Percentiles rank a stretch among this genome's conserved stretches.
Evolutionary conservation across 2,329 filamentous ascomycete genomes (phyloP).

Genomic region (Aspergillus eucalypticola): DNA sequence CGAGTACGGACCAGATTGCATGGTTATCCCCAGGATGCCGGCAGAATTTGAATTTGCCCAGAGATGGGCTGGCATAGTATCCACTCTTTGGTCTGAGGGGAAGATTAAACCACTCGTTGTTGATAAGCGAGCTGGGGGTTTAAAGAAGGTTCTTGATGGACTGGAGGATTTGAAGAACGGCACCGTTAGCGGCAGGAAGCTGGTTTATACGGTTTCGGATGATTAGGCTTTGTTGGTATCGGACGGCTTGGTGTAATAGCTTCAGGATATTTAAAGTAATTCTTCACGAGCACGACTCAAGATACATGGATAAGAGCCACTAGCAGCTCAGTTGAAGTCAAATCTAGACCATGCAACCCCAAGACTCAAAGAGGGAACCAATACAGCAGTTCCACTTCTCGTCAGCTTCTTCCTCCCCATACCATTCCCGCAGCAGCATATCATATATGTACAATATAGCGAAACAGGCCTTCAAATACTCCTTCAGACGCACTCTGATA

Average conservation of each 20-base stretch:
- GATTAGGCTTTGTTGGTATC: no score
- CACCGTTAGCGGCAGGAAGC: background rate
- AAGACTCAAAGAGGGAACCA: background rate
- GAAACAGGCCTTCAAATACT: background rate
- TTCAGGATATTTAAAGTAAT: no score
- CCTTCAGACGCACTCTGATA: background rate
- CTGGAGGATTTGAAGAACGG: background rate
- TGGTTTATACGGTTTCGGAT: background rate
- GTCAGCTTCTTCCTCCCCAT: background rate
- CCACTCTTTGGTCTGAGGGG: background rate
- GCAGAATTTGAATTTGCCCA: background rate
- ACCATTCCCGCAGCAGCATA: background rate
- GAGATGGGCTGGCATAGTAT: background rate
- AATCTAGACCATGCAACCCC: background rate
- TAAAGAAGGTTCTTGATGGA: background rate
- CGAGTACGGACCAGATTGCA: slow-evolving; percentile 3
- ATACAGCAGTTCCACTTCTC: background rate
- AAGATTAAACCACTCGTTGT: background rate
- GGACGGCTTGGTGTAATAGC: no score
- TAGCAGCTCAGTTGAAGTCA: background rate
- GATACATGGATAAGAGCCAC: no score
- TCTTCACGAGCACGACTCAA: no score
- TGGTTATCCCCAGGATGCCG: background rate
- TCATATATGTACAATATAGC: background rate
- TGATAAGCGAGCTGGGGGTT: background rate